These are phyloP conservation scores for Amauroascus verrucosus DNA, from an alignment of 2,329 filamentous ascomycete species.

Conservation along the genomic window DNA sequence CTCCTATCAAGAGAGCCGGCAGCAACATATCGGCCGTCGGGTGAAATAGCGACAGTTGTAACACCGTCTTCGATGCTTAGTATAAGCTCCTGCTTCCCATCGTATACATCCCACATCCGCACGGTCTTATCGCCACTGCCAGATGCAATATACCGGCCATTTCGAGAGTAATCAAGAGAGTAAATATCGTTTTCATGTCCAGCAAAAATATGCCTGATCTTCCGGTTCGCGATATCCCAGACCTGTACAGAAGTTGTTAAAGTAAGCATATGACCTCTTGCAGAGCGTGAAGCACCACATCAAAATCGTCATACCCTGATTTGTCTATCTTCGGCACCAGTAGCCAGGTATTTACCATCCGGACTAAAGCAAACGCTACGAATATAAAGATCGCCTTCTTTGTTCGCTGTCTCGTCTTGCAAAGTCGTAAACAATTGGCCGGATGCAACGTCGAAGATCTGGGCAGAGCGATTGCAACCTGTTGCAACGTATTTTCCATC, in stretches of 20 bases:
- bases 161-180: constrained; percentile 86
- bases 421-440: constrained; percentile 82
- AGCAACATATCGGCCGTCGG: constrained; percentile 85
- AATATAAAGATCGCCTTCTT: constrained; percentile 90
- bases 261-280: not conserved
- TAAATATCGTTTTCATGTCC: constrained; percentile 99
- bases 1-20: constrained; percentile 96
- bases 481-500: constrained; percentile 95
- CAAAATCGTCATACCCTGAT: constrained; percentile 60
- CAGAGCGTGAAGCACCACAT: constrained; percentile 4
- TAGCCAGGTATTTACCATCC: constrained; percentile 85
- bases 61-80: constrained; percentile 94
- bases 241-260: constrained; percentile 47
- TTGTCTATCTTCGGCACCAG: constrained; percentile 93
- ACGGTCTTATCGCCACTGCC: constrained; percentile 92
- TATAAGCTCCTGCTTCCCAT: constrained; percentile 68
- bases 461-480: constrained; percentile 96
- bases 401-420: constrained; percentile 77
- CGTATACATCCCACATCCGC: constrained; percentile 89
- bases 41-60: constrained; percentile 93
- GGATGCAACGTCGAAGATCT: constrained; percentile 87
- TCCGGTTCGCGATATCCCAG: constrained; percentile 79
- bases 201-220: constrained; percentile 85
- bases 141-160: constrained; percentile 88
- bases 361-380: constrained; percentile 97